Evolutionary conservation across 176 grass and related monocot species (phyloP).

Genomic region (Secale cereale): DNA sequence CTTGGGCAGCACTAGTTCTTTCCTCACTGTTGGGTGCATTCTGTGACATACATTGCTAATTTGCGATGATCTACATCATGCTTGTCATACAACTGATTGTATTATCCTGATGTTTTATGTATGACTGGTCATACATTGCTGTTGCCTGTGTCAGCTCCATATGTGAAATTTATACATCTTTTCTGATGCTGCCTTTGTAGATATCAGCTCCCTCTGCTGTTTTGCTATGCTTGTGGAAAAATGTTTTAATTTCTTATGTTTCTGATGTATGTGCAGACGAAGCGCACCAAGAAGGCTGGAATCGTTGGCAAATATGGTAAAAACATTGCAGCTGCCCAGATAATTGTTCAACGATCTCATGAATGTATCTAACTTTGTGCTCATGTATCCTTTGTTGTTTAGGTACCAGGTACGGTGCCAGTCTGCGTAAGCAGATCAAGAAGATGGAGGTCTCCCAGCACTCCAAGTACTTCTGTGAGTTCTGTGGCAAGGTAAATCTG

Average conservation of each 20-base stretch:
- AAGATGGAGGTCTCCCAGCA: constrained; percentile 91
- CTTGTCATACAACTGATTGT: not conserved
- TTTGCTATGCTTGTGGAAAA: not conserved
- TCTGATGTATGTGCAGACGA: constrained; percentile 50
- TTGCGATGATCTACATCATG: not conserved
- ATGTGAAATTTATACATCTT: not conserved
- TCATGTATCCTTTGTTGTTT: not conserved
- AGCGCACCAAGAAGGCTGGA: constrained; percentile 89
- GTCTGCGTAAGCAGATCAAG: constrained; percentile 90
- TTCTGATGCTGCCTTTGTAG: not conserved
- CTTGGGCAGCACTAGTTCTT: not conserved
- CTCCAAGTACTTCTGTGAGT: constrained; percentile 83
- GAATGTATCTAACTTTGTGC: not conserved
- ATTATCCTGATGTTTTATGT: not conserved
- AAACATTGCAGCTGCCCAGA: not conserved
- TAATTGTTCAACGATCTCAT: not conserved
- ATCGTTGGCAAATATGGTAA: constrained; percentile 92
- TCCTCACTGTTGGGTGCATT: not conserved
- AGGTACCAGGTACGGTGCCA: constrained; percentile 88
- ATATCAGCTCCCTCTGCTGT: not conserved
- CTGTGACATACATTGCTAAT: not conserved
- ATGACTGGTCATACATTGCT: not conserved
- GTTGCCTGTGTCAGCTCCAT: not conserved
- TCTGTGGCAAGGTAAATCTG: constrained; percentile 73
- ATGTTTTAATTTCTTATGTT: not conserved